Evolutionary conservation across 495 filamentous ascomycete species (phyloP), one percentile per base, ranked within the genome.

Genomic region (Neurospora sp.): DNA sequence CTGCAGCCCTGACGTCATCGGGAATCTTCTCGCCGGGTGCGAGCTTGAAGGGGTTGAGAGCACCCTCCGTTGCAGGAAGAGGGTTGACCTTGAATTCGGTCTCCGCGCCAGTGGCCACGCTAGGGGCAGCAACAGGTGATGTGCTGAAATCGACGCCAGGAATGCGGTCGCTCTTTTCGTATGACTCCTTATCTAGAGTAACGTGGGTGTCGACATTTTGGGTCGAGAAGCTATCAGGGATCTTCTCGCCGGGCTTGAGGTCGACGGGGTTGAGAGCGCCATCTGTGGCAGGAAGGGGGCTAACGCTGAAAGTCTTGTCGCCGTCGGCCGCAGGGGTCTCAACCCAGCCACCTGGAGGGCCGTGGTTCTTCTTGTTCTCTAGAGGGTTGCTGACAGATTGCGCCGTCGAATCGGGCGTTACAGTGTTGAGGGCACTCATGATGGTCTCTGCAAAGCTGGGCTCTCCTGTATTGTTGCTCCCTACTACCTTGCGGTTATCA

Each of bases 1-100:
- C 86, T 76, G 89, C 86, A 36, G 83, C 78, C 31, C 84, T 87
- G 43, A 93, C 72, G 19, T 78, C 80, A 73, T 86, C 86, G 17
- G 93, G 94, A 39, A 97, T 88, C 79, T 89, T 89, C 82, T 96
- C 92, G 72, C 94, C 93, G n/a, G 93, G 90, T 28, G 84, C 85
- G 40, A 97, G 86, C 76, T 88, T 84, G 79, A 97, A 88, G 3
- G 94, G 95, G 77, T 97, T 97, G 54, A 92, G 88, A 59, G 87
- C 86, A 70, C 92, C 93, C 38, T 85, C 87, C 31, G 93, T 90
- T 43, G 95, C 94, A 10, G 94, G 94, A 48, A 94, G 84, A 8
- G 92, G 91, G 76, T 92, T 89, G 74, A 95, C 88, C 69, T 86
- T 86, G 80, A 93, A 86, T 39, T 86, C 82, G 15, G 15, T 34